Conservation (phyloP, 179 eudicot genomes). For the Camellia oleifera region DNA sequence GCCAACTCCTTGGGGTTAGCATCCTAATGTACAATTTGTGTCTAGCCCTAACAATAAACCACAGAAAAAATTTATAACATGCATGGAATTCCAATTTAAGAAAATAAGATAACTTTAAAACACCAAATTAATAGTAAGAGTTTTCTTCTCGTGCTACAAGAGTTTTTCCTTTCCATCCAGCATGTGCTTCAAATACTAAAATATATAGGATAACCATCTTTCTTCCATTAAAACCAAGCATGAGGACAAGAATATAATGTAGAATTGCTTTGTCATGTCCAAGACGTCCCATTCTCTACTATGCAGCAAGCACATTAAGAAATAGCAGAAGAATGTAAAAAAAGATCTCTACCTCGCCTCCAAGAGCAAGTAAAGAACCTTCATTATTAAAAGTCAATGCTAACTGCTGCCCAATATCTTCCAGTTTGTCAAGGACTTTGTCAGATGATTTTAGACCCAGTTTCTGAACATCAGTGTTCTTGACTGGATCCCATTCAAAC, state of each 20-base stretch:
- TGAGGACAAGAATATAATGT: neutral
- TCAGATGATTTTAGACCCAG: constrained; percentile 56
- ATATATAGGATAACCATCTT: neutral
- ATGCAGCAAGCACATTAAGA: constrained; percentile 9
- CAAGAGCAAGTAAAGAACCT: constrained; percentile 79
- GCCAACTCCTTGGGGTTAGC: neutral
- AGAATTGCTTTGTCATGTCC: neutral
- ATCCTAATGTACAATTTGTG: neutral
- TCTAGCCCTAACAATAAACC: neutral
- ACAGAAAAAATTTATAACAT: neutral
- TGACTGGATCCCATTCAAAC: constrained; percentile 66
- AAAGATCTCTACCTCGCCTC: constrained; percentile 75
- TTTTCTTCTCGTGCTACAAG: neutral
- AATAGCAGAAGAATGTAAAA: constrained; percentile 9
- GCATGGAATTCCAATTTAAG: neutral
- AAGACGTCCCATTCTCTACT: neutral
- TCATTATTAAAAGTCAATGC: constrained; percentile 65
- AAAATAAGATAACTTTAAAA: neutral
- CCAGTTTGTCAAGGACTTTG: constrained; percentile 51
- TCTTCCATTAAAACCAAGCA: neutral
- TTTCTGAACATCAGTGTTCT: constrained; percentile 25
- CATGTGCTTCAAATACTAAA: neutral
- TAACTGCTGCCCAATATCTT: constrained; percentile 82
- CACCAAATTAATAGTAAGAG: neutral
- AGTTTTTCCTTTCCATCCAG: neutral